These are phyloP conservation scores for Phallus indusiatus DNA, from an alignment of 768 basidiomycete genomes.

Conservation along the genomic window DNA sequence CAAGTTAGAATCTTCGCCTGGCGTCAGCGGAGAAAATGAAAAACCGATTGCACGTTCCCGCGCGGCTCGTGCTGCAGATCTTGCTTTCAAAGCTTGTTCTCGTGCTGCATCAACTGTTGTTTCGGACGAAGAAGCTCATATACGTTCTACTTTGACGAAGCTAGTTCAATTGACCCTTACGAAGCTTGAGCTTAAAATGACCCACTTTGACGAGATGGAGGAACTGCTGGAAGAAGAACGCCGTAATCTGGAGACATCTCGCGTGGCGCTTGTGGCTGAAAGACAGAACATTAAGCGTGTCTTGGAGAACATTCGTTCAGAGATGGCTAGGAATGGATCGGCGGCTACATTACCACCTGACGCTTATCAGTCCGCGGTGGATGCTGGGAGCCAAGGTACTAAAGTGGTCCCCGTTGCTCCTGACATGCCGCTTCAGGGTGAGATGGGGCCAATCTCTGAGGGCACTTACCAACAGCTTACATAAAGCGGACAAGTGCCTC, in stretches of 20 bases:
- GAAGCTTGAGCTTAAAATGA: slow-evolving; percentile 92
- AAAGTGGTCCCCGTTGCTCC: not conserved
- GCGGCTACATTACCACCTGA: not conserved
- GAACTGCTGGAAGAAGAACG: slow-evolving; percentile 87
- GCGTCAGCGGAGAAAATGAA: slow-evolving; percentile 14
- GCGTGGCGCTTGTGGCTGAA: slow-evolving; percentile 73
- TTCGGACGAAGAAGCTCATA: slow-evolving; percentile 70
- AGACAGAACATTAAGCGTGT: slow-evolving; percentile 60
- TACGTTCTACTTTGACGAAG: slow-evolving; percentile 67
- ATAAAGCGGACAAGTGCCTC: not conserved
- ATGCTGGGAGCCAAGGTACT: slow-evolving; percentile 5
- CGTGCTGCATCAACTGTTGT: slow-evolving; percentile 77
- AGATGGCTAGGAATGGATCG: slow-evolving; percentile 44
- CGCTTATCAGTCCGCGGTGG: slow-evolving; percentile 5
- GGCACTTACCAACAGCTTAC: slow-evolving; percentile 5
- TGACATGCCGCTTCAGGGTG: slow-evolving; percentile 1
- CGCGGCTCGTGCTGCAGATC: slow-evolving; percentile 69
- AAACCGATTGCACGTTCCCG: slow-evolving; percentile 59
- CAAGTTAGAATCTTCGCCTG: slow-evolving; percentile 16
- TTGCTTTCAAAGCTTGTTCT: slow-evolving; percentile 85
- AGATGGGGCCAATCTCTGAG: slow-evolving; percentile 1
- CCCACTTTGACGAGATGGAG: slow-evolving; percentile 91
- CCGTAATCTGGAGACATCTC: slow-evolving; percentile 70
- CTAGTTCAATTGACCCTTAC: slow-evolving; percentile 77
- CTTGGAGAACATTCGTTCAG: slow-evolving; percentile 56